Percentiles rank a stretch among this genome's conserved stretches.
phyloP scores from a whole-genome alignment of 768 basidiomycete species.

The Solioccasus polychromus region DNA sequence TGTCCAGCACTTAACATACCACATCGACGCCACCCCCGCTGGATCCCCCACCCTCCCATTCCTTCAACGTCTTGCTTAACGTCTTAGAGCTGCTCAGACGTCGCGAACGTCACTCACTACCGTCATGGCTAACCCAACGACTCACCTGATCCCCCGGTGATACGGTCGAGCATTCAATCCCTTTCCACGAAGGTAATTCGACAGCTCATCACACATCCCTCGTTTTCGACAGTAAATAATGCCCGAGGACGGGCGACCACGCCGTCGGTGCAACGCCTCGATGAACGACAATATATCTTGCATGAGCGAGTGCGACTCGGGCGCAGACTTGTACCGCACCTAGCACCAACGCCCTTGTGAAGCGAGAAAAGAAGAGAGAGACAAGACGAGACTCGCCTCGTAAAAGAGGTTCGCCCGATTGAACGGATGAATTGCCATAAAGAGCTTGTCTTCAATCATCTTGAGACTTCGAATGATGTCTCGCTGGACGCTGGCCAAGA shows the following conservation, averaged over 20 bases:
- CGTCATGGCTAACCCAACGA: background rate
- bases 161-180: constrained; percentile 70
- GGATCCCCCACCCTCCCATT: constrained; percentile 56
- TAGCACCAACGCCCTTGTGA: constrained; percentile 21
- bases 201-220: constrained; percentile 64
- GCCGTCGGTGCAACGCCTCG: constrained; percentile 53
- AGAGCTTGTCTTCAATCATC: constrained; percentile 55
- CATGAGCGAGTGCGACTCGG: constrained; percentile 54
- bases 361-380: background rate
- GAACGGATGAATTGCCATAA: constrained; percentile 71
- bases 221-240: constrained; percentile 78
- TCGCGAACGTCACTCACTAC: background rate
- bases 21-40: constrained; percentile 60
- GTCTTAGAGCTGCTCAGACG: constrained; percentile 36
- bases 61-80: constrained; percentile 52
- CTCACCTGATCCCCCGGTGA: constrained; percentile 66
- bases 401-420: constrained; percentile 80
- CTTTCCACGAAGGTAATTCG: constrained; percentile 59
- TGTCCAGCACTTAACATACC: constrained; percentile 36
- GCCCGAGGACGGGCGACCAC: constrained; percentile 60
- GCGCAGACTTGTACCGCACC: constrained; percentile 63
- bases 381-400: constrained; percentile 47
- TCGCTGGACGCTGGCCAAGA: constrained; percentile 54
- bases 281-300: constrained; percentile 67
- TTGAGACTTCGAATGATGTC: constrained; percentile 70